Percentiles rank a stretch among this genome's conserved stretches.
phyloP scores from a whole-genome alignment of 345 rosid species.

The Gossypium anomalum region DNA sequence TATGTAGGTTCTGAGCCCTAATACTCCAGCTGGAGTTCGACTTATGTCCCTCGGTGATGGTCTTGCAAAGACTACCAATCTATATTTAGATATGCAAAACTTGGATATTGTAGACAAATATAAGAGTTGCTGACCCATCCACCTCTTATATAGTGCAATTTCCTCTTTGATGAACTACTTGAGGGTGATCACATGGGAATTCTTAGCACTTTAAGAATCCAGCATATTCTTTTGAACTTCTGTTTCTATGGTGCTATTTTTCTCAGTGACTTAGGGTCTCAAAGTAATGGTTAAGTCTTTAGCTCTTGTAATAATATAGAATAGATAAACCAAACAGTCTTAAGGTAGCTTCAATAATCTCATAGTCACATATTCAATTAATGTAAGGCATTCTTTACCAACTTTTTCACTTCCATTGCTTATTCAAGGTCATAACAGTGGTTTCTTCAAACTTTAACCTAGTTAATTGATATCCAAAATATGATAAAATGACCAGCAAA shows the following conservation, averaged over 20 bases:
- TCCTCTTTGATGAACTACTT: background rate
- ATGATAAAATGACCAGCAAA: background rate
- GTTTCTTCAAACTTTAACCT: background rate
- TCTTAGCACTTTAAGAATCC: background rate
- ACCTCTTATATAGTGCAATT: background rate
- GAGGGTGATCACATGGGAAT: background rate
- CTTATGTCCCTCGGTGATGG: slow-evolving; percentile 94
- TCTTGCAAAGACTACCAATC: slow-evolving; percentile 59
- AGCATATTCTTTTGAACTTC: background rate
- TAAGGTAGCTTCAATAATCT: background rate
- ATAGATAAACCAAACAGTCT: background rate
- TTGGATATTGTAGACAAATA: background rate
- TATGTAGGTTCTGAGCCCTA: slow-evolving; percentile 78
- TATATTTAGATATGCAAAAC: slow-evolving; percentile 11
- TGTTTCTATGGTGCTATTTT: background rate
- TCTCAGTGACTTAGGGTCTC: background rate
- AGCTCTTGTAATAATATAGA: background rate
- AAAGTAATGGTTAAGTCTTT: background rate
- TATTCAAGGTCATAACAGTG: background rate
- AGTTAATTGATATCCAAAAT: background rate
- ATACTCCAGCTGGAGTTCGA: slow-evolving; percentile 80
- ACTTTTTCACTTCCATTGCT: background rate
- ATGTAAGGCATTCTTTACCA: background rate
- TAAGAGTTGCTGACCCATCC: background rate
- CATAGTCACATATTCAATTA: background rate